Conservation (phyloP, 768 basidiomycete species). For the Cystofilobasidium bisporidii region DNA sequence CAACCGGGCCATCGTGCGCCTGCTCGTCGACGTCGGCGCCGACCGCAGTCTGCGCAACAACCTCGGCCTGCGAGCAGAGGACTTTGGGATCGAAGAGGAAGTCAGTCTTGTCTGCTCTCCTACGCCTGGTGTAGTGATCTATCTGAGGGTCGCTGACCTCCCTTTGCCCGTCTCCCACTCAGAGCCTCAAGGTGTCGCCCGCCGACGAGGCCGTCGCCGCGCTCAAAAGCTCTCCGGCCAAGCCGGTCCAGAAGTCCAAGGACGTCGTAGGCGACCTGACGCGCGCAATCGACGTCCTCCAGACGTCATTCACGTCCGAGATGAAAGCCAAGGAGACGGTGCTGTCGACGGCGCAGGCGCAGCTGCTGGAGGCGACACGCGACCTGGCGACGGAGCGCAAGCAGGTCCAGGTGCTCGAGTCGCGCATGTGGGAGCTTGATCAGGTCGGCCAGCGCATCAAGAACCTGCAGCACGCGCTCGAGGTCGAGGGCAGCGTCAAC, state of each 20-base stretch:
- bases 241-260: slow-evolving; percentile 75
- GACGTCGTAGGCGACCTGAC: slow-evolving; percentile 83
- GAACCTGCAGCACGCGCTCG: slow-evolving; percentile 70
- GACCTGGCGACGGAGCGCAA: slow-evolving; percentile 83
- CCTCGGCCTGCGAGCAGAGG: slow-evolving; percentile 80
- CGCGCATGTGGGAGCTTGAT: slow-evolving; percentile 65
- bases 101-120: no score
- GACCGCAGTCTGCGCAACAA: slow-evolving; percentile 84
- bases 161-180: no score
- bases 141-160: no score
- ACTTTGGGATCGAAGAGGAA: slow-evolving; percentile 89
- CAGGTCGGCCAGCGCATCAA: slow-evolving; percentile 67
- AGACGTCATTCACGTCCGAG: slow-evolving; percentile 69
- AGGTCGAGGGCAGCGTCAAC: slow-evolving; percentile 71
- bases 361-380: slow-evolving; percentile 78
- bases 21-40: slow-evolving; percentile 82
- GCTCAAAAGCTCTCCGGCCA: slow-evolving; percentile 61
- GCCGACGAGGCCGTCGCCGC: slow-evolving; percentile 72
- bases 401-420: slow-evolving; percentile 68
- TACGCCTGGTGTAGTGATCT: no score
- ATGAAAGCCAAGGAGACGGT: slow-evolving; percentile 75
- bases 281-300: slow-evolving; percentile 67
- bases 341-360: slow-evolving; percentile 75
- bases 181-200: slow-evolving; percentile 32
- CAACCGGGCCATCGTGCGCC: slow-evolving; percentile 72